A percentile compares a stretch with the other conserved stretches of the same genome.
phyloP scores from a whole-genome alignment of 768 basidiomycete species.

The Kondoa malvinella region DNA sequence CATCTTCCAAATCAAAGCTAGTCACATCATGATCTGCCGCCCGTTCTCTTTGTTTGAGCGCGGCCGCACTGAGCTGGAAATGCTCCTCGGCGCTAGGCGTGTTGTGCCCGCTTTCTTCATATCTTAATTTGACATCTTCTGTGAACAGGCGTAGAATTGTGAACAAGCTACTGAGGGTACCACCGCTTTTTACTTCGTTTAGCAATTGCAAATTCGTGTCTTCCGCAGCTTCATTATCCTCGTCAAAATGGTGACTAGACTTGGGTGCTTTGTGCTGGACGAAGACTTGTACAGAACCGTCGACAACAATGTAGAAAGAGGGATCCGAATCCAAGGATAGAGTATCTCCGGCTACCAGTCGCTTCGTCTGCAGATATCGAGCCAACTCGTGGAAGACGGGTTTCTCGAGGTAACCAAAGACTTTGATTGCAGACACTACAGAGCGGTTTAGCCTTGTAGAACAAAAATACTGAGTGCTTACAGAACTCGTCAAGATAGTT shows the following conservation, averaged over 20 bases:
- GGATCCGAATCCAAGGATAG: slow-evolving; percentile 78
- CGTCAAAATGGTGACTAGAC: too few relatives aligned
- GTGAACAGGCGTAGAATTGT: slow-evolving; percentile 94
- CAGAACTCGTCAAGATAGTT: slow-evolving; percentile 95
- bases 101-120: slow-evolving; percentile 44
- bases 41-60: not conserved
- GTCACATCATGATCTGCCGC: not conserved
- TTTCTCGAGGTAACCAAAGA: slow-evolving; percentile 95
- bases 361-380: slow-evolving; percentile 79
- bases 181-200: slow-evolving; percentile 89
- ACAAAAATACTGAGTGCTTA: not conserved
- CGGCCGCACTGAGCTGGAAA: not conserved
- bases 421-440: slow-evolving; percentile 63
- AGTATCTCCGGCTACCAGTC: slow-evolving; percentile 91
- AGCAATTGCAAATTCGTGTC: slow-evolving; percentile 92
- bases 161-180: slow-evolving; percentile 86
- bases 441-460: not conserved
- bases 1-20: slow-evolving; percentile 1
- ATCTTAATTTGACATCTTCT: slow-evolving; percentile 41
- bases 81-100: slow-evolving; percentile 10
- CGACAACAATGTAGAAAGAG: slow-evolving; percentile 94
- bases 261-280: slow-evolving; percentile 42
- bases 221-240: slow-evolving; percentile 72
- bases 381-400: slow-evolving; percentile 97
- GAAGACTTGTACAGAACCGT: slow-evolving; percentile 90